Percentiles rank a stretch among this genome's conserved stretches.
Evolutionary conservation across 768 basidiomycete genomes (phyloP).

Genomic region (Pleurotus cornucopiae): DNA sequence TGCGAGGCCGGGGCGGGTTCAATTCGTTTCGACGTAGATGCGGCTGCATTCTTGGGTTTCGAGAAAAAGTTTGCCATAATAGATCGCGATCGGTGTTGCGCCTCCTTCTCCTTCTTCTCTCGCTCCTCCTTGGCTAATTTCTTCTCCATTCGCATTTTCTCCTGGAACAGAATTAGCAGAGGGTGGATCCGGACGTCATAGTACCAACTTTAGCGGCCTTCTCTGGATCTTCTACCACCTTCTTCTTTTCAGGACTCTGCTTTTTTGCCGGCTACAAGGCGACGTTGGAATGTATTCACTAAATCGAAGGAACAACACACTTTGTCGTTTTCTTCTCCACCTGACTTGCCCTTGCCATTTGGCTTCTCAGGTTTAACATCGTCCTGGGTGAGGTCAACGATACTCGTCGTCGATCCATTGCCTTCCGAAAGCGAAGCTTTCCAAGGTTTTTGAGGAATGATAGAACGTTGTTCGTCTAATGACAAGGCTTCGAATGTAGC

Average conservation of each 20-base stretch:
- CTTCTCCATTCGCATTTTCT: constrained; percentile 65
- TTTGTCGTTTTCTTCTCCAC: constrained; percentile 34
- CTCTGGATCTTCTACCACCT: constrained; percentile 41
- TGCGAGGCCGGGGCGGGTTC: constrained; percentile 29
- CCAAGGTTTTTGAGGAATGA: constrained; percentile 49
- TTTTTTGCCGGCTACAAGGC: not conserved
- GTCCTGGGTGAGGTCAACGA: constrained; percentile 17
- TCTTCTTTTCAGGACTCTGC: not conserved
- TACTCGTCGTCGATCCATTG: constrained; percentile 21
- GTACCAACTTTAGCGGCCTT: constrained; percentile 50
- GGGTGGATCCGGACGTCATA: not conserved
- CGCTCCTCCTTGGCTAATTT: constrained; percentile 66
- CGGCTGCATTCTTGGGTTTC: constrained; percentile 34
- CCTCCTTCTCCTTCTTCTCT: constrained; percentile 68
- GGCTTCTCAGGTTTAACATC: constrained; percentile 25
- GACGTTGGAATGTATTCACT: not conserved
- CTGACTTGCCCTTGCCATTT: constrained; percentile 27
- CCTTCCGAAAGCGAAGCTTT: constrained; percentile 31
- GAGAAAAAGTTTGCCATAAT: constrained; percentile 78
- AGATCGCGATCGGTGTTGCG: constrained; percentile 67
- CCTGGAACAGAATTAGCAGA: constrained; percentile 33
- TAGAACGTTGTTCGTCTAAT: constrained; percentile 47
- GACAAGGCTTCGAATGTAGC: constrained; percentile 53
- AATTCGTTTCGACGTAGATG: constrained; percentile 26
- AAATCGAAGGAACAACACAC: constrained; percentile 21